These are phyloP conservation scores for Neurospora hispaniola DNA, from an alignment of 495 filamentous ascomycete genomes.

Conservation along the genomic window DNA sequence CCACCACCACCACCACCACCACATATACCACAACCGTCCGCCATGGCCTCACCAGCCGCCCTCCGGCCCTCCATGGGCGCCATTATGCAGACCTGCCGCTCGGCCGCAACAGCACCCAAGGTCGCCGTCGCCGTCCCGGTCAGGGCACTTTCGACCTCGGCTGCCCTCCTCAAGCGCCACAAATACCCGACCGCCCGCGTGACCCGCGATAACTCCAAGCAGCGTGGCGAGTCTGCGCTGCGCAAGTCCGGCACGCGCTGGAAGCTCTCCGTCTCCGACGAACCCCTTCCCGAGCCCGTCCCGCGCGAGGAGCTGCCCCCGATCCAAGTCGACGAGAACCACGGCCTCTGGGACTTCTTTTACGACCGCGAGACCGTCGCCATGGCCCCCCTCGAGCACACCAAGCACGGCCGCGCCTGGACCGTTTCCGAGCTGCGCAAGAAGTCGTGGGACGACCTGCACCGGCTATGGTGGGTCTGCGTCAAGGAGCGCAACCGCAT, in stretches of 20 bases:
- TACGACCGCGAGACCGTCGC: conserved; percentile 50
- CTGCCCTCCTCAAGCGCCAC: conserved; percentile 25
- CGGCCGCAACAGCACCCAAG: conserved; percentile 7
- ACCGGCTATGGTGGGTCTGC: conserved; percentile 90
- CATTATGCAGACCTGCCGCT: conserved; percentile 7
- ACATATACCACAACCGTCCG: not conserved
- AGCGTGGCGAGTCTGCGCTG: conserved; percentile 72
- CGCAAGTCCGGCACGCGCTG: conserved; percentile 66
- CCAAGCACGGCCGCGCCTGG: conserved; percentile 71
- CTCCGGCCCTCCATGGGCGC: conserved; percentile 34
- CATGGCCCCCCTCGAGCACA: conserved; percentile 54
- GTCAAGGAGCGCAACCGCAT: conserved; percentile 85
- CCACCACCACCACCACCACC: not conserved
- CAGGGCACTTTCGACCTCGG: conserved; percentile 25
- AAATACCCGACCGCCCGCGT: conserved; percentile 24
- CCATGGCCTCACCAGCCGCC: conserved; percentile 34
- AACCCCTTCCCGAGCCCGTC: conserved; percentile 65
- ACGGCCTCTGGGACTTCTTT: conserved; percentile 96
- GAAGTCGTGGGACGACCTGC: conserved; percentile 91
- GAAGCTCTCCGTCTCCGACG: conserved; percentile 56
- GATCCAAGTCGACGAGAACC: conserved; percentile 52
- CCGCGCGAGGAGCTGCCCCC: conserved; percentile 49
- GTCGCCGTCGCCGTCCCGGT: not conserved
- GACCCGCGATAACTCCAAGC: conserved; percentile 50
- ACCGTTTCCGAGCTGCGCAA: conserved; percentile 72